phyloP scores from a whole-genome alignment of 192 early-diverging fungal genomes.

The Linnemannia exigua region DNA sequence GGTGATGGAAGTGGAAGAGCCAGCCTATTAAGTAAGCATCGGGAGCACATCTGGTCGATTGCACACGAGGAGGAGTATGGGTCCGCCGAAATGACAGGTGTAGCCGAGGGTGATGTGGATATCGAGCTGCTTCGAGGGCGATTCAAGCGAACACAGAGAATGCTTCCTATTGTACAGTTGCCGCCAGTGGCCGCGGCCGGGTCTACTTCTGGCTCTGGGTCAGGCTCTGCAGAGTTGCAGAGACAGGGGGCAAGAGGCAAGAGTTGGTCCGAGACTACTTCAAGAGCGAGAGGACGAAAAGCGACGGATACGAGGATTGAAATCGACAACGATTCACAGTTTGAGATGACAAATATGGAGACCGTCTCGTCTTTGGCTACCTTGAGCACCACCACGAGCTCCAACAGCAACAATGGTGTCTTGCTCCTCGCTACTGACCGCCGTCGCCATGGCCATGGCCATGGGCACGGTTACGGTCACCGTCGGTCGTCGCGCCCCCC shows the following conservation, averaged over 20 bases:
- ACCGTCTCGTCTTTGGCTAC: neutral
- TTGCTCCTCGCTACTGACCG: neutral
- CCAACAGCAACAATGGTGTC: too few relatives aligned
- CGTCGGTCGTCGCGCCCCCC: neutral
- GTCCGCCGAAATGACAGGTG: too few relatives aligned
- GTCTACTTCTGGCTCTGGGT: neutral
- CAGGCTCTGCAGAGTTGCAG: neutral
- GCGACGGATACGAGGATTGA: neutral
- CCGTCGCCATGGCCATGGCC: neutral
- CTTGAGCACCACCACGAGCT: neutral
- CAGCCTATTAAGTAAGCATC: neutral
- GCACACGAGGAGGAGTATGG: slow-evolving; percentile 26
- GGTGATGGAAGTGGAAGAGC: neutral
- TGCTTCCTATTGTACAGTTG: neutral
- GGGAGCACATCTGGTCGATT: slow-evolving; percentile 25
- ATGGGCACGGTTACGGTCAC: neutral
- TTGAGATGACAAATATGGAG: neutral
- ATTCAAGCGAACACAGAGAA: neutral
- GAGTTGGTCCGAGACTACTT: too few relatives aligned
- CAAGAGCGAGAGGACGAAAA: neutral
- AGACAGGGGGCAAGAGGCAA: neutral
- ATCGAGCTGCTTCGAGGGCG: neutral
- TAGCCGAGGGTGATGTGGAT: neutral
- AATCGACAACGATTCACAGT: neutral
- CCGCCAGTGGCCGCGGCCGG: neutral